A percentile compares a stretch with the other conserved stretches of the same genome.
Evolutionary conservation across 2,329 filamentous ascomycete genomes (phyloP).

Genomic region (Aureobasidium uvarum): DNA sequence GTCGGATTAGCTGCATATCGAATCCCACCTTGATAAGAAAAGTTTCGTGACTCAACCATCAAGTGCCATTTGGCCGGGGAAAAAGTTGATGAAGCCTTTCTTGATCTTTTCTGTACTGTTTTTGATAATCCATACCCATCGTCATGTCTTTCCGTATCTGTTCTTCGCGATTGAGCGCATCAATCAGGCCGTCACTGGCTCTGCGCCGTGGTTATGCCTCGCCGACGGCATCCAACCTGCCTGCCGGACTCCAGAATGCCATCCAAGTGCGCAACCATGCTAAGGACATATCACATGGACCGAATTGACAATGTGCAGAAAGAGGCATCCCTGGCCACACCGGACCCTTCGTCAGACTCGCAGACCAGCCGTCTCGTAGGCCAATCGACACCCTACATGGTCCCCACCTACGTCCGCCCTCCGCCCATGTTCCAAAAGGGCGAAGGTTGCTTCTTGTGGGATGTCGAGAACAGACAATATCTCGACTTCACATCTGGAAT

Average conservation of each 20-base stretch:
- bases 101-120: not conserved
- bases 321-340: slow-evolving; percentile 58
- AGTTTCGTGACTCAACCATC: slow-evolving; percentile 21
- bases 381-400: slow-evolving; percentile 82
- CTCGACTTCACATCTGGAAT: slow-evolving; percentile 96
- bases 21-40: slow-evolving; percentile 21
- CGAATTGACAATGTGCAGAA: slow-evolving; percentile 40
- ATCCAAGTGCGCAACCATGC: slow-evolving; percentile 40
- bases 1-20: not conserved
- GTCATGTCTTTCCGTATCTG: slow-evolving; percentile 32
- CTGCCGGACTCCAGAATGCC: slow-evolving; percentile 42
- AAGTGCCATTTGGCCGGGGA: not conserved
- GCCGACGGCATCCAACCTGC: slow-evolving; percentile 44
- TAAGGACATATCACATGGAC: not conserved
- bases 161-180: slow-evolving; percentile 32
- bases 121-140: not conserved
- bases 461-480: slow-evolving; percentile 84
- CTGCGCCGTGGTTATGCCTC: slow-evolving; percentile 39
- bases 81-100: slow-evolving; percentile 1
- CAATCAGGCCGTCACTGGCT: slow-evolving; percentile 29
- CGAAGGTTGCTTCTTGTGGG: slow-evolving; percentile 83
- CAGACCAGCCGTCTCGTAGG: slow-evolving; percentile 71
- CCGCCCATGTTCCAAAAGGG: slow-evolving; percentile 86
- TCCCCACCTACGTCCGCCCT: slow-evolving; percentile 90
- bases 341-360: slow-evolving; percentile 72